Evolutionary conservation across 2,329 filamentous ascomycete genomes (phyloP), one percentile per base, ranked within the genome.

Genomic region (Cladophialophora yegresii): DNA sequence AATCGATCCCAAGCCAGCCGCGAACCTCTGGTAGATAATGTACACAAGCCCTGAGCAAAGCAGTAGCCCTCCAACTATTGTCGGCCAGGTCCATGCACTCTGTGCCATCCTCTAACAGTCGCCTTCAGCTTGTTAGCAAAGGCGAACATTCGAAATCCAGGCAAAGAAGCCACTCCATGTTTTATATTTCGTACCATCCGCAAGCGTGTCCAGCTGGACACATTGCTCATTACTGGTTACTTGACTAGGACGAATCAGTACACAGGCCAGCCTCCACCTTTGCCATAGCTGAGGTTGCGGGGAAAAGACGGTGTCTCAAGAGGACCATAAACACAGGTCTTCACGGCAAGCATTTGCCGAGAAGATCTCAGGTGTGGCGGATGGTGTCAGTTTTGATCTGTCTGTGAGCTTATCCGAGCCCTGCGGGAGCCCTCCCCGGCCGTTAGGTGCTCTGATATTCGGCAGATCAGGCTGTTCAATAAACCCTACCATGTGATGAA

Each of bases 1-100:
- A 12, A 73, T 62, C 45, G 71, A 58, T 22, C 57, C 10, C 2
- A 88, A n/a, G 79, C 54, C 53, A 16, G 59, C 40, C 10, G n/a
- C 16, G 57, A 53, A 40, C 23, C 55, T 58, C 40, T 58, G 55
- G 16, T n/a, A 13, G 22, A 49, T 22, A 13, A 58, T 16, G 26
- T 33, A 50, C 40, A 58, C 28, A 4, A 20, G 26, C 8, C 3
- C 55, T n/a, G 26, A 49, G 55, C 26, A 58, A 30, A 58, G 55
- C 13, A 58, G 30, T 20, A 50, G 13, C 40, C 43, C 16, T 22
- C 55, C 55, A 28, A n/a, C 55, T 20, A 58, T 30, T 36, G 55
- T n/a, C 22, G 26, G n/a, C 22, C 36, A 49, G 16, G 13, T 3
- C 43, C 40, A 49, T 12, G 4, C 47, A 13, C n/a, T 20, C 13